A percentile compares a stretch with the other conserved stretches of the same genome.
Evolutionary conservation across 202 grass and related monocot genomes (phyloP).

Genomic region (Schoenoplectus triqueter): DNA sequence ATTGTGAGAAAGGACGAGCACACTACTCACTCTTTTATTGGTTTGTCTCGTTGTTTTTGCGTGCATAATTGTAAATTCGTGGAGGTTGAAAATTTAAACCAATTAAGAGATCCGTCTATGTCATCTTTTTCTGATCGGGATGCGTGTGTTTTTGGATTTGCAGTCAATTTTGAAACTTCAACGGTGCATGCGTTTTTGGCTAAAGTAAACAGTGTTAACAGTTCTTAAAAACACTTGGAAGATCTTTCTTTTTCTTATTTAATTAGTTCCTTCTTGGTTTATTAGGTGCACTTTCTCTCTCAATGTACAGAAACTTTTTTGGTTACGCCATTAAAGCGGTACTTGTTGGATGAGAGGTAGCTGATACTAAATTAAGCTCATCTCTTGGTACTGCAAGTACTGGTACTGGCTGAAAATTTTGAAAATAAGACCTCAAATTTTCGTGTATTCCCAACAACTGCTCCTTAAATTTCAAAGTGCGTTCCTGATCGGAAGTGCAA

Average conservation of each 20-base stretch:
- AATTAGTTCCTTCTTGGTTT: not conserved
- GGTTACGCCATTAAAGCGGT: slow-evolving; percentile 13
- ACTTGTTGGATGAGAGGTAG: slow-evolving; percentile 12
- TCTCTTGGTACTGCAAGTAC: not conserved
- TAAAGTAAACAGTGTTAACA: not conserved
- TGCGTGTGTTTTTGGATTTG: slow-evolving; percentile 15
- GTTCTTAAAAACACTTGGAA: not conserved
- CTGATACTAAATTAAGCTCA: slow-evolving; percentile 21
- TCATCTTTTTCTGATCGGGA: not conserved
- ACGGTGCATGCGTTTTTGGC: not conserved
- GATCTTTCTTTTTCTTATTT: not conserved
- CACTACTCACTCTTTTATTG: slow-evolving; percentile 47
- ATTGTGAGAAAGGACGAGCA: slow-evolving; percentile 50
- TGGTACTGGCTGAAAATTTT: not conserved
- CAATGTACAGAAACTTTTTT: slow-evolving; percentile 3
- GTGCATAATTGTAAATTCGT: not conserved
- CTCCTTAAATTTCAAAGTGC: not conserved
- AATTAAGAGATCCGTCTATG: no score
- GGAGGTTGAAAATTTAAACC: no score
- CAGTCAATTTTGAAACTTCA: not conserved
- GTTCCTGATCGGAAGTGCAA: not conserved
- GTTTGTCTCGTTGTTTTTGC: slow-evolving; percentile 38
- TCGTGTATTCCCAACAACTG: not conserved
- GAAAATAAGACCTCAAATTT: not conserved
- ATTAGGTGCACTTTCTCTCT: not conserved